phyloP scores from a whole-genome alignment of 371 early-diverging fungal genomes.

The Syncephalis plumigaleata region DNA sequence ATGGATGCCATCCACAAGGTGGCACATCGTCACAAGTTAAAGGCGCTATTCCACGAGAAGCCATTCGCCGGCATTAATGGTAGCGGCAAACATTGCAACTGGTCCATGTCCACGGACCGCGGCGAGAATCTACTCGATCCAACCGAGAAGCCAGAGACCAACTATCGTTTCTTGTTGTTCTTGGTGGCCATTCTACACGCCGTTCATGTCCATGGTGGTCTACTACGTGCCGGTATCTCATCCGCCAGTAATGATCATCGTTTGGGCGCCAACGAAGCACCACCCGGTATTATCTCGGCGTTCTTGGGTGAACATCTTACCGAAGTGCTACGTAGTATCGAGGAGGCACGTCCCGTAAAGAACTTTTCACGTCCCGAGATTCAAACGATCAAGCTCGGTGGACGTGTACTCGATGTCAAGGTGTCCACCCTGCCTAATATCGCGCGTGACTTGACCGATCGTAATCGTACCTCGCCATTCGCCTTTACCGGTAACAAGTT shows the following conservation, averaged over 20 bases:
- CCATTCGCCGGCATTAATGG: conserved; percentile 98
- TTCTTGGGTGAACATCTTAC: conserved; percentile 91
- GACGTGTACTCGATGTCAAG: conserved; percentile 88
- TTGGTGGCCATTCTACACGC: conserved; percentile 79
- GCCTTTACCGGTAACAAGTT: conserved; percentile 99
- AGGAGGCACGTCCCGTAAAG: conserved; percentile 70
- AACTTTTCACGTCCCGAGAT: conserved; percentile 65
- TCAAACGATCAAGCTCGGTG: conserved; percentile 82
- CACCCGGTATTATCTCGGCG: conserved; percentile 90
- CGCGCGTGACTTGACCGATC: conserved; percentile 90
- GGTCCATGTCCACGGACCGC: conserved; percentile 85
- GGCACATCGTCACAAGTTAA: conserved; percentile 90
- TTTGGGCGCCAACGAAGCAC: conserved; percentile 96
- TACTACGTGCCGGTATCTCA: conserved; percentile 80
- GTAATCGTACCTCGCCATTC: conserved; percentile 97
- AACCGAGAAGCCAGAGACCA: conserved; percentile 79
- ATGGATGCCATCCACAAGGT: conserved; percentile 95
- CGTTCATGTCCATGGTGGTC: conserved; percentile 74
- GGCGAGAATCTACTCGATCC: conserved; percentile 95
- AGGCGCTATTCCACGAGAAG: conserved; percentile 96
- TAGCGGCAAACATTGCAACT: conserved; percentile 98
- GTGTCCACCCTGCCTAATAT: conserved; percentile 82
- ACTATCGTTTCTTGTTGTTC: conserved; percentile 90
- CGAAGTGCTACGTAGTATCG: conserved; percentile 82
- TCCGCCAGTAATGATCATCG: conserved; percentile 93